phyloP scores from a whole-genome alignment of 1,139 yeast species.

The Barnettozyma hawaiiensis region DNA sequence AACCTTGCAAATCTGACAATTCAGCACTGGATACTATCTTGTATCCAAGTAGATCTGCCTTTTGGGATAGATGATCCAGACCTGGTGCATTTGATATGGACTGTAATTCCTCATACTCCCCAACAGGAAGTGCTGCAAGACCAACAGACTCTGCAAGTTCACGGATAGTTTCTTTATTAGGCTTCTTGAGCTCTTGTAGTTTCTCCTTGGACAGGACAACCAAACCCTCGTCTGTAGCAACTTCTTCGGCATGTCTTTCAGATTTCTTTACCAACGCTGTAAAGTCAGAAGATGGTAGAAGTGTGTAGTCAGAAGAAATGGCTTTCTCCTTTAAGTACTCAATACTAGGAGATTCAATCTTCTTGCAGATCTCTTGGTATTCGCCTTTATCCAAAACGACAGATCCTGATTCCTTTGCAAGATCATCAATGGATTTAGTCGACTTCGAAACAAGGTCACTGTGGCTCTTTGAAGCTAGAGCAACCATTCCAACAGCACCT shows the following conservation, averaged over 20 bases:
- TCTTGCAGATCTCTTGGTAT: slow-evolving; percentile 11
- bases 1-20: slow-evolving; percentile 22
- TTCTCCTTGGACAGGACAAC: slow-evolving; percentile 10
- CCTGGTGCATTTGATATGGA: slow-evolving; percentile 22
- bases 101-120: slow-evolving; percentile 24
- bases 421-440: slow-evolving; percentile 10
- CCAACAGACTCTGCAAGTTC: slow-evolving; percentile 25
- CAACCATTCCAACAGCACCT: slow-evolving; percentile 24
- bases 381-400: slow-evolving; percentile 18
- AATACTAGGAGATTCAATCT: slow-evolving; percentile 17
- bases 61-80: slow-evolving; percentile 25
- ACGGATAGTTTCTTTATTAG: slow-evolving; percentile 8
- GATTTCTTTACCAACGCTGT: slow-evolving; percentile 20
- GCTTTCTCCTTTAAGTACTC: slow-evolving; percentile 26
- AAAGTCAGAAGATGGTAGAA: slow-evolving; percentile 15
- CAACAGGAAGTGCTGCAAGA: slow-evolving; percentile 30
- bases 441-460: slow-evolving; percentile 15
- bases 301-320: slow-evolving; percentile 4
- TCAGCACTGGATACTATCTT: slow-evolving; percentile 25
- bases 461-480: slow-evolving; percentile 26
- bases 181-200: slow-evolving; percentile 7
- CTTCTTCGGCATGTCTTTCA: slow-evolving; percentile 15
- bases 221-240: slow-evolving; percentile 18
- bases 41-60: slow-evolving; percentile 25
- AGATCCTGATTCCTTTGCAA: slow-evolving; percentile 11